These are phyloP conservation scores for Triticum turgidum DNA, from an alignment of 176 grass and related monocot genomes.

Conservation along the genomic window DNA sequence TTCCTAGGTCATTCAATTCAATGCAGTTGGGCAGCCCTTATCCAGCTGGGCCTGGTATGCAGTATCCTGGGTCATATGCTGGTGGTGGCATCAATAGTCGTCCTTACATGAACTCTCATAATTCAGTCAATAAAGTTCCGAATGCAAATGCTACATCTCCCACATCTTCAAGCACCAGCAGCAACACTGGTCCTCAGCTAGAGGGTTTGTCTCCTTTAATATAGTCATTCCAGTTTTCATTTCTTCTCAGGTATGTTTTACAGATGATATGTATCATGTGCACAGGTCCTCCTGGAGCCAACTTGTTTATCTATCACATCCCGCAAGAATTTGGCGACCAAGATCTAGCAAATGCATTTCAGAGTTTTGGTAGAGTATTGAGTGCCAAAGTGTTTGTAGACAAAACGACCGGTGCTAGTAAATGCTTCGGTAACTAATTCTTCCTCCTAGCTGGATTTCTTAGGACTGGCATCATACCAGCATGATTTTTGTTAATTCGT, in stretches of 20 bases:
- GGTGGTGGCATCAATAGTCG: constrained; percentile 39
- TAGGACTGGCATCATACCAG: neutral
- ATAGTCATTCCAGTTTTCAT: neutral
- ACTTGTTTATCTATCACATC: constrained; percentile 88
- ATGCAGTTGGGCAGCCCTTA: constrained; percentile 63
- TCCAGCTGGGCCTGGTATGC: constrained; percentile 54
- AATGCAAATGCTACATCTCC: constrained; percentile 51
- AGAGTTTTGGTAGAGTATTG: constrained; percentile 81
- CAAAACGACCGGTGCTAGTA: constrained; percentile 95
- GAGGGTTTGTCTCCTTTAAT: constrained; percentile 52
- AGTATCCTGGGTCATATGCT: constrained; percentile 66
- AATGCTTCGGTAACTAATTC: constrained; percentile 91
- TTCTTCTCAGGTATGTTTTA: neutral
- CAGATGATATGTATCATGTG: neutral
- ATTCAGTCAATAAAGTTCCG: constrained; percentile 52
- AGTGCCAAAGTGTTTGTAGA: constrained; percentile 99
- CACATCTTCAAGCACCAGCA: constrained; percentile 47
- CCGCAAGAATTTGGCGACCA: constrained; percentile 90
- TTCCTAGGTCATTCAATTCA: constrained; percentile 53
- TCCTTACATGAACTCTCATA: constrained; percentile 54
- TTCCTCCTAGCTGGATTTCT: neutral
- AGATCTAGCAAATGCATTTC: constrained; percentile 79
- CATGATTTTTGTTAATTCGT: constrained; percentile 34
- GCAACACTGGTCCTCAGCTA: constrained; percentile 54
- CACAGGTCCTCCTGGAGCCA: constrained; percentile 80